Evolutionary conservation across 352 stramenopile species (phyloP).

Genomic region (Halophytophthora polymorphica): DNA sequence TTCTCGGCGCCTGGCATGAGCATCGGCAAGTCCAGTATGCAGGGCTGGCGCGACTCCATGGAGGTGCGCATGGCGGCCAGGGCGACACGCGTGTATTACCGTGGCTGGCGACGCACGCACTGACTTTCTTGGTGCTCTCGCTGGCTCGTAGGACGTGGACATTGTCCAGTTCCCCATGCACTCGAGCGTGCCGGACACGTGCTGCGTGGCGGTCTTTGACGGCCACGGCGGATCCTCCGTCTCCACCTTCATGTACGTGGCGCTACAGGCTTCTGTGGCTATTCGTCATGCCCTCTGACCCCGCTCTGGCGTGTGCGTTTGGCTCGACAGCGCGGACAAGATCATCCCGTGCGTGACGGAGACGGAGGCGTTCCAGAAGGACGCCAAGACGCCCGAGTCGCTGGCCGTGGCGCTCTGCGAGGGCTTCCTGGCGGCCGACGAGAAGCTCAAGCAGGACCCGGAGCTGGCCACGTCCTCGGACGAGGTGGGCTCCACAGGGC

Average conservation of each 20-base stretch:
- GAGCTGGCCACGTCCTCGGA: conserved; percentile 61
- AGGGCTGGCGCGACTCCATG: conserved; percentile 85
- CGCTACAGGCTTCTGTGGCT: conserved; percentile 1
- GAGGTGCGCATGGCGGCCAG: conserved; percentile 36
- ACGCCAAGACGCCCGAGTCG: conserved; percentile 65
- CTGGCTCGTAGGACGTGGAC: conserved; percentile 51
- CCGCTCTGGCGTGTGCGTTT: conserved; percentile 7
- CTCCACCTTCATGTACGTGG: conserved; percentile 64
- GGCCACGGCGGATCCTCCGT: conserved; percentile 71
- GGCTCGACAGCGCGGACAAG: conserved; percentile 52
- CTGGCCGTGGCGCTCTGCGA: conserved; percentile 72
- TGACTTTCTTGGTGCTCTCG: not conserved
- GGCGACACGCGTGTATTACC: not conserved
- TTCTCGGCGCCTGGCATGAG: conserved; percentile 40
- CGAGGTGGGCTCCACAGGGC: conserved; percentile 78
- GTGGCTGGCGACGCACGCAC: not conserved
- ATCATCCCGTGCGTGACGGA: conserved; percentile 61
- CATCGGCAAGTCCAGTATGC: conserved; percentile 77
- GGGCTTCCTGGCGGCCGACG: conserved; percentile 71
- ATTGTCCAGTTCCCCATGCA: conserved; percentile 73
- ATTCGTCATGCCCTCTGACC: not conserved
- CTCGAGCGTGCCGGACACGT: conserved; percentile 42
- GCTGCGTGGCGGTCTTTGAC: conserved; percentile 81
- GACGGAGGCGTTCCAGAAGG: conserved; percentile 74
- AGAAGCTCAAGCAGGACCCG: conserved; percentile 68